Evolutionary conservation across 305 asterid species (phyloP), one percentile per base, ranked within the genome.

Genomic region (Solanum hybrid): DNA sequence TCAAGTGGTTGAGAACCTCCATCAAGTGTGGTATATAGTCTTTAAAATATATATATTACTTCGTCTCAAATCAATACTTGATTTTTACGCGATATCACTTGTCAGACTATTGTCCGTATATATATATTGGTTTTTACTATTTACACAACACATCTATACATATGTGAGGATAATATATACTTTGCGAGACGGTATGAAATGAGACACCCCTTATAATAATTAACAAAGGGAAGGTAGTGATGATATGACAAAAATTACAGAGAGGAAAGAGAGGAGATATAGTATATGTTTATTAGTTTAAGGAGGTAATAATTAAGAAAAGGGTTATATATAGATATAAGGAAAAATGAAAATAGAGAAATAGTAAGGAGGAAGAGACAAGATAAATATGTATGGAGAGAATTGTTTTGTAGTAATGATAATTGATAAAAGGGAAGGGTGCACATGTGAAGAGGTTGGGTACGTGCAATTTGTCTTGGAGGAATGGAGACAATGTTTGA

Each of bases 381-480:
- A 74, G 89, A 82, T 36, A 88, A 88, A 76, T 61, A 61, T 88
- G 89, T 76, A 88, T 88, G 86, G 86, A 76, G 85, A 76, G 89
- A 88, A 79, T 79, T 79, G 90, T 89, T 8, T 51, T 57, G 90
- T 89, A 79, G 90, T 80, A 81, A 89, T 81, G 83, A 81, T 89
- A 79, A 67, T 79, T 79, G 86, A 36, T 79, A 79, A 79, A 69
- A 88, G 76, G 87, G 22, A 18, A 85, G 74, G 76, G 90, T 46
- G 81, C 82, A 89, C 90, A 89, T 89, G 90, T 89, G 90, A 89
- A 89, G 86, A 89, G 87, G 90, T 51, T 81, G 90, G 90, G 90
- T 89, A 89, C 90, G 90, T 81, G 88, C 88, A 67, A 57, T 89
- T 89, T 89, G 90, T 81, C 90, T 35, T 89, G 46, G 88, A 61